Conservation (phyloP, 805 yeast species). For the Kodamaea neixiangensis region DNA sequence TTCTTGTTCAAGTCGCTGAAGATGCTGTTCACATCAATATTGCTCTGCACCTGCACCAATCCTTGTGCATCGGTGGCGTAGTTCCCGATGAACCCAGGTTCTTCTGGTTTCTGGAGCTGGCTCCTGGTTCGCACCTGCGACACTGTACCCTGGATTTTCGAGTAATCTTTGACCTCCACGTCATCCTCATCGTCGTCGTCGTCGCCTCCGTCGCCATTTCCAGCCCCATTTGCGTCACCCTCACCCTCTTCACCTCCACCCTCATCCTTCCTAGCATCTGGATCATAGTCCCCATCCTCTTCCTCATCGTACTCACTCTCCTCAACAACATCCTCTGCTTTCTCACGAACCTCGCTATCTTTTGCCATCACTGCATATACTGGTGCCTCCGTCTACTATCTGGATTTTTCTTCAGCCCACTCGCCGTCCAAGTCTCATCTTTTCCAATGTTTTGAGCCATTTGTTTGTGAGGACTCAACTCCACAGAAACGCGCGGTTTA, state of each 20-base stretch:
- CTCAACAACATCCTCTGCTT: not conserved
- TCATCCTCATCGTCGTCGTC: conserved; percentile 32
- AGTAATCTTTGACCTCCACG: conserved; percentile 42
- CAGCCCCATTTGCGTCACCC: conserved; percentile 16
- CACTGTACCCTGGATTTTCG: conserved; percentile 50
- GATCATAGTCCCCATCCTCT: conserved; percentile 39
- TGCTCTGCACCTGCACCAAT: conserved; percentile 12
- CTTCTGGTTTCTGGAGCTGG: conserved; percentile 42
- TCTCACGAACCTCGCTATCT: not conserved
- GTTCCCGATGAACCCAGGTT: conserved; percentile 13
- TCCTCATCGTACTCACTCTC: conserved; percentile 28
- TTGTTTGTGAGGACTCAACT: not conserved
- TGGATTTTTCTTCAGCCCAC: not conserved
- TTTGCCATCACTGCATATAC: not conserved
- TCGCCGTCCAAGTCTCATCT: not conserved
- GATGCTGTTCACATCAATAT: conserved; percentile 34
- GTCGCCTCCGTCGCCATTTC: conserved; percentile 24
- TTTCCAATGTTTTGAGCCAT: conserved; percentile 1
- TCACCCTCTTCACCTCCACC: conserved; percentile 23
- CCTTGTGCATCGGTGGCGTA: conserved; percentile 21
- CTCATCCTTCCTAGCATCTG: conserved; percentile 19
- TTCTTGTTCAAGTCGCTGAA: conserved; percentile 27
- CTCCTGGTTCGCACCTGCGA: conserved; percentile 71
- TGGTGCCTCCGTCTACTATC: not conserved
- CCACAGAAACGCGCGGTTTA: conserved; percentile 7